Conservation (phyloP, 2,329 filamentous ascomycete genomes). For the Daldinia sp. region DNA sequence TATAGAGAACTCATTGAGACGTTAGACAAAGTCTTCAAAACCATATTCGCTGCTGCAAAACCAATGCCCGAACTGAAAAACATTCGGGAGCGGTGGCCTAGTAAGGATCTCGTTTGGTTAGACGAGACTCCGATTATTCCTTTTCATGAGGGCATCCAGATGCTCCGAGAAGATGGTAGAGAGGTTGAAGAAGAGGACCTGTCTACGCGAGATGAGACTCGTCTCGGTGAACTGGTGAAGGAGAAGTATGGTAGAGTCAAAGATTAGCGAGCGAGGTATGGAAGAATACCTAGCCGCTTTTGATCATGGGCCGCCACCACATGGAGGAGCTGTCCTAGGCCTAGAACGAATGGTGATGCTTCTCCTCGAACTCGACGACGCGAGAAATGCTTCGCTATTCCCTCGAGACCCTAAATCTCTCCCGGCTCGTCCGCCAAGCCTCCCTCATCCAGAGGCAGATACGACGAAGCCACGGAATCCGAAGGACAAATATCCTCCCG, state of each 20-base stretch:
- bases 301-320: conserved; percentile 87
- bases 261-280: conserved; percentile 81
- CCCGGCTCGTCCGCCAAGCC: conserved; percentile 59
- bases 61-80: conserved; percentile 70
- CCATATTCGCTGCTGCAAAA: conserved; percentile 71
- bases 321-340: conserved; percentile 89
- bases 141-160: conserved; percentile 81
- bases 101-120: conserved; percentile 84
- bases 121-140: conserved; percentile 84
- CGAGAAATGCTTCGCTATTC: conserved; percentile 86
- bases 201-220: conserved; percentile 86
- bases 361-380: conserved; percentile 85
- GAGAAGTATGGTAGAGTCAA: conserved; percentile 82
- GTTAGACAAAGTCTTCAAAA: conserved; percentile 84
- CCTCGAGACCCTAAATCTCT: conserved; percentile 88
- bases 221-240: conserved; percentile 84
- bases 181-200: conserved; percentile 80
- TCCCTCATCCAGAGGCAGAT: conserved; percentile 86
- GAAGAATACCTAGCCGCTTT: conserved; percentile 92
- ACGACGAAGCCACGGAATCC: conserved; percentile 64
- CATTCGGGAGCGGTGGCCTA: conserved; percentile 84
- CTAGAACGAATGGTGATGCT: conserved; percentile 89
- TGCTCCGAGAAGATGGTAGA: conserved; percentile 81
- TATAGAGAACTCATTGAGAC: conserved; percentile 78
- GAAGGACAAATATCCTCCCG: conserved; percentile 68